Percentiles rank a stretch among this genome's conserved stretches.
These are phyloP conservation scores for Hansenula lynferdii DNA, from an alignment of 1,139 yeast species.

Conservation along the genomic window DNA sequence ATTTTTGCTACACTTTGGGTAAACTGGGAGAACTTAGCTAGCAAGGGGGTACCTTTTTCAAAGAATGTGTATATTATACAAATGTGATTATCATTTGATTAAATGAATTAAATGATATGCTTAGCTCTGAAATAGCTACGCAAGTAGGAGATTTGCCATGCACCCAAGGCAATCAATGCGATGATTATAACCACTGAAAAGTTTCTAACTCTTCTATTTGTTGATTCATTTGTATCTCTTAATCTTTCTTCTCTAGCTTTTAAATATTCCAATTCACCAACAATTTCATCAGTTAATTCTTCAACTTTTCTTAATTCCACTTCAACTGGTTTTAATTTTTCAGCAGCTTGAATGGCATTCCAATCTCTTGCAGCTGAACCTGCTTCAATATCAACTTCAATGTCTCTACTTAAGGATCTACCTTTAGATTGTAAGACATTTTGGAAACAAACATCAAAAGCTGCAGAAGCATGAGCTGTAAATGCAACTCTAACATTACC, in stretches of 20 bases:
- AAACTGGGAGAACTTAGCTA: constrained; percentile 31
- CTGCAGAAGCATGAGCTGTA: constrained; percentile 77
- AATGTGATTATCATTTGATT: background rate
- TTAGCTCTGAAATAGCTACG: constrained; percentile 92
- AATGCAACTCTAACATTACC: constrained; percentile 72
- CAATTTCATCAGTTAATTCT: constrained; percentile 78
- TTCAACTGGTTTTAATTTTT: constrained; percentile 89
- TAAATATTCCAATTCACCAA: constrained; percentile 73
- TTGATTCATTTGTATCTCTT: constrained; percentile 95
- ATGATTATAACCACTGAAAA: constrained; percentile 69
- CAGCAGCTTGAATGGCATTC: constrained; percentile 91
- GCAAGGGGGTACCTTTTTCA: background rate
- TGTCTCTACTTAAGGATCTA: constrained; percentile 46
- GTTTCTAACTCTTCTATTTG: constrained; percentile 71
- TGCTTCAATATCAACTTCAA: constrained; percentile 89
- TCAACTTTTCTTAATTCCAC: constrained; percentile 81
- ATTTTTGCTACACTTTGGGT: constrained; percentile 41
- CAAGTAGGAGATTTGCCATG: constrained; percentile 88
- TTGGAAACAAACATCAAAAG: constrained; percentile 88
- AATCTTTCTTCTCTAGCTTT: constrained; percentile 83
- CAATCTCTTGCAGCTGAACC: constrained; percentile 98
- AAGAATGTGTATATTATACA: background rate
- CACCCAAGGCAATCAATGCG: constrained; percentile 73
- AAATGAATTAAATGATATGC: constrained; percentile 63
- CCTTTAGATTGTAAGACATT: constrained; percentile 45